These are phyloP conservation scores for Paradendryphiella salina DNA, from an alignment of 2,329 filamentous ascomycete species.

Conservation along the genomic window DNA sequence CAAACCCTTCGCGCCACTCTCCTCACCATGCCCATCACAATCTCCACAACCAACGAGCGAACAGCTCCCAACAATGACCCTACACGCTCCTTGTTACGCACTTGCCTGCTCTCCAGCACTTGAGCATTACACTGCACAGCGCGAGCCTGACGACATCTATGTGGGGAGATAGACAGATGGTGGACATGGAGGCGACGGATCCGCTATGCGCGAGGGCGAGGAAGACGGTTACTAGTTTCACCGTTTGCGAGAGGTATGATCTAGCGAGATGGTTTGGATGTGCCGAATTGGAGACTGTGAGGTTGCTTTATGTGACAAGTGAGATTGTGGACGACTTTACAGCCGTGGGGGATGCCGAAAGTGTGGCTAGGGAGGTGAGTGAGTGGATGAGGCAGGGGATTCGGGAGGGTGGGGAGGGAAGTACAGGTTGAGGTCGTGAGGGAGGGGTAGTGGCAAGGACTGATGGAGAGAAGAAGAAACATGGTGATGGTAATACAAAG, in stretches of 20 bases:
- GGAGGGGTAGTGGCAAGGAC: too few species aligned
- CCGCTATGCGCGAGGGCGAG: constrained; percentile 76
- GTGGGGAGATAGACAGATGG: constrained; percentile 50
- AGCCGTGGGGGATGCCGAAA: constrained; percentile 42
- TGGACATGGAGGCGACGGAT: constrained; percentile 76
- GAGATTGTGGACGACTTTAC: constrained; percentile 62
- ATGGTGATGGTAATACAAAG: too few species aligned
- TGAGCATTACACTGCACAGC: constrained; percentile 79
- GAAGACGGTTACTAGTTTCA: constrained; percentile 75
- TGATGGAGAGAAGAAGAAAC: too few species aligned
- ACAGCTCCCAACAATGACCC: background rate
- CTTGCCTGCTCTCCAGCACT: constrained; percentile 78
- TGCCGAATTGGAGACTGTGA: constrained; percentile 70
- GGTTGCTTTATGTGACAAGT: constrained; percentile 74
- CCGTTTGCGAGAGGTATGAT: constrained; percentile 81
- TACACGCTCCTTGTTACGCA: constrained; percentile 47
- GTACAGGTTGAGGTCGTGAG: background rate
- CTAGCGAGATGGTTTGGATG: constrained; percentile 70
- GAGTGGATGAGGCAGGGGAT: constrained; percentile 8
- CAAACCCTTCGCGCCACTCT: too few species aligned
- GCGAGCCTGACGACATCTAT: constrained; percentile 77
- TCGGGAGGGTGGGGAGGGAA: background rate
- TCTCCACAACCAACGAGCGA: background rate
- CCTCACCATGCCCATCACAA: background rate
- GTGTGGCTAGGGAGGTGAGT: constrained; percentile 3